These are phyloP conservation scores for Rhizopus delemar DNA, from an alignment of 371 early-diverging fungal species.

Conservation along the genomic window DNA sequence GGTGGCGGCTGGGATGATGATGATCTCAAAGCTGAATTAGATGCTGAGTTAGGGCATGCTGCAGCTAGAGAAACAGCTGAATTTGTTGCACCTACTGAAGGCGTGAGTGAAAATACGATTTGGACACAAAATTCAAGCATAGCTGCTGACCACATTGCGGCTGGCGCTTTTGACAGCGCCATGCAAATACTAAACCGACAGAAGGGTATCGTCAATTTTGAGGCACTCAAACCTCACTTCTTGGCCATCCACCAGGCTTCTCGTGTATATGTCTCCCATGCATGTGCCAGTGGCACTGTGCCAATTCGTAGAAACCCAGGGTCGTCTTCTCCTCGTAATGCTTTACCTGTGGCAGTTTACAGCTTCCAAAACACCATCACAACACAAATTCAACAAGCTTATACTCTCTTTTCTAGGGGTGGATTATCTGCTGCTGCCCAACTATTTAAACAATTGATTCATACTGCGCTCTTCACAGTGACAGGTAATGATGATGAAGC, in stretches of 20 bases:
- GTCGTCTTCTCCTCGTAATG: constrained; percentile 53
- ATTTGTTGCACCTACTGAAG: constrained; percentile 72
- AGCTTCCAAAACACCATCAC: constrained; percentile 54
- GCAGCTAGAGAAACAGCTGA: constrained; percentile 66
- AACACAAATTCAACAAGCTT: constrained; percentile 75
- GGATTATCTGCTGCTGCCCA: constrained; percentile 76
- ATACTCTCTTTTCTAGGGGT: constrained; percentile 72
- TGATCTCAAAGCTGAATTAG: constrained; percentile 64
- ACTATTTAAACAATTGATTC: constrained; percentile 76
- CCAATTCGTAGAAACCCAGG: constrained; percentile 67
- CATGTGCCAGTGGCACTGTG: constrained; percentile 61
- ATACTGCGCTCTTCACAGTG: constrained; percentile 70
- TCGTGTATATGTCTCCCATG: constrained; percentile 65
- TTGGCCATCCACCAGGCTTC: constrained; percentile 79
- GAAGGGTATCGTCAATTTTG: constrained; percentile 87
- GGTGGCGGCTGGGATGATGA: constrained; percentile 61
- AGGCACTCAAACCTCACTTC: constrained; percentile 84
- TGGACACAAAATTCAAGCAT: constrained; percentile 85
- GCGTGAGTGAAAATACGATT: constrained; percentile 63
- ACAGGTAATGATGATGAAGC: constrained; percentile 60
- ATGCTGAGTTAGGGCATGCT: constrained; percentile 62
- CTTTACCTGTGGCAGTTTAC: constrained; percentile 59
- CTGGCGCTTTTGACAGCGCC: constrained; percentile 91
- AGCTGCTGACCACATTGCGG: constrained; percentile 90
- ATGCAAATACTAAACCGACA: constrained; percentile 91